phyloP scores from a whole-genome alignment of 352 stramenopile genomes.

The Thraustotheca clavata region DNA sequence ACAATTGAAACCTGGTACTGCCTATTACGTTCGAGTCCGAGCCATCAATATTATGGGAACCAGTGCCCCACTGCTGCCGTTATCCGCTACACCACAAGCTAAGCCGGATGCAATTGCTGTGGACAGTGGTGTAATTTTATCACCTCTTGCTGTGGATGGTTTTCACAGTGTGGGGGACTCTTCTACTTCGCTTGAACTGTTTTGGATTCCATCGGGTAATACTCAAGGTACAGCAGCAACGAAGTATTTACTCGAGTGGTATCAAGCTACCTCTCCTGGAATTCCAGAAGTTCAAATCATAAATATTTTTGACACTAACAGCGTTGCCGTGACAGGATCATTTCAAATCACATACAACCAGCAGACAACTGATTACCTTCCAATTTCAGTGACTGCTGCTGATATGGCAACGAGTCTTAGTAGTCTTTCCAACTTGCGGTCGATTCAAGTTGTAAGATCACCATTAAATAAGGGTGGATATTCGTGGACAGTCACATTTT shows the following conservation, averaged over 20 bases:
- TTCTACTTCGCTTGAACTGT: slow-evolving; percentile 33
- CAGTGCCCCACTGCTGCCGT: slow-evolving; percentile 29
- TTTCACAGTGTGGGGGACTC: slow-evolving; percentile 32
- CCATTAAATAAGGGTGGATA: slow-evolving; percentile 36
- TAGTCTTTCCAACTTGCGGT: slow-evolving; percentile 42
- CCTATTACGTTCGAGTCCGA: slow-evolving; percentile 45
- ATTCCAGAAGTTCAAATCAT: slow-evolving; percentile 56
- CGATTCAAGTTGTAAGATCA: slow-evolving; percentile 73
- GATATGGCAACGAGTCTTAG: slow-evolving; percentile 59
- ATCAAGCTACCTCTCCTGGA: slow-evolving; percentile 29
- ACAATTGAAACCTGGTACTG: slow-evolving; percentile 31
- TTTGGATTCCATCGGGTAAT: slow-evolving; percentile 40
- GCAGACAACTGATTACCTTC: slow-evolving; percentile 40
- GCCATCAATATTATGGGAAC: slow-evolving; percentile 75
- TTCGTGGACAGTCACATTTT: slow-evolving; percentile 73
- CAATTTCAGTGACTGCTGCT: slow-evolving; percentile 40
- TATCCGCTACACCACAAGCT: slow-evolving; percentile 46
- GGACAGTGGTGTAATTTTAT: slow-evolving; percentile 46
- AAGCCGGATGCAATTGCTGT: slow-evolving; percentile 43
- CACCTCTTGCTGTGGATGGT: slow-evolving; percentile 30
- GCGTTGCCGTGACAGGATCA: slow-evolving; percentile 50
- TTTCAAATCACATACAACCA: slow-evolving; percentile 61
- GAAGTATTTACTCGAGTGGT: slow-evolving; percentile 75
- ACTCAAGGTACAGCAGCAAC: slow-evolving; percentile 39
- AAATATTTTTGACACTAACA: slow-evolving; percentile 40